Evolutionary conservation across 1,139 yeast species (phyloP), one percentile per base, ranked within the genome.

Genomic region (Nakaseomyces uthaithaninus): DNA sequence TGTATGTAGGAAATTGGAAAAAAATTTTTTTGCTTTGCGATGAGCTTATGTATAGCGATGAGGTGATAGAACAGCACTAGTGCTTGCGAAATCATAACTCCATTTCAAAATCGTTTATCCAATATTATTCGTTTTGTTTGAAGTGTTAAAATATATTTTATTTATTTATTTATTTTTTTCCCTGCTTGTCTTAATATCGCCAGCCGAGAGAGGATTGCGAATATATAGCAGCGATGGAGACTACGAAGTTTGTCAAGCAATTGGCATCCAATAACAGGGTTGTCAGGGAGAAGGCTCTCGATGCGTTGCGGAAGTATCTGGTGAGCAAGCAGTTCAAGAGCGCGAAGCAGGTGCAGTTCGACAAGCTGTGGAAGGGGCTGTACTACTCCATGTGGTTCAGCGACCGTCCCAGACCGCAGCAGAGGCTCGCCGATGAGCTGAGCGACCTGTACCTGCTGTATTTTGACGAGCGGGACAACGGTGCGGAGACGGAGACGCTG

Each of bases 341-440:
- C 12, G 54, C 74, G 17, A 67, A 72, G 18, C 64, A 67, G 36
- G 46, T 70, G 15, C 95, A 89, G 46, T 69, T 78, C 51, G 82
- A 82, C 51, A 87, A 89, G 60, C 67, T 91, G 44, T 91, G 97
- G 96, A 86, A 84, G 63, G 98, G 97, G 8, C 69, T 91, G 38
- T 91, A 81, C 63, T 91, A 71, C 60, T 78, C 86, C 22, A 85
- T 91, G 95, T 91, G 98, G 98, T 86, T 82, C 63, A 76, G 94
- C 57, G 98, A 91, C 63, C 75, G 93, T 54, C 94, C 95, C 23
- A 71, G 80, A 51, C 93, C 95, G 22, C 98, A 91, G 63, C 95
- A 87, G 60, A 67, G 80, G 44, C 68, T 91, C 35, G 94, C 95
- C 3, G 75, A 72, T 40, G 77, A 75, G 38, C 67, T 91, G 47